These are phyloP conservation scores for Tricholoma matsutake DNA, from an alignment of 768 basidiomycete species.

Conservation along the genomic window DNA sequence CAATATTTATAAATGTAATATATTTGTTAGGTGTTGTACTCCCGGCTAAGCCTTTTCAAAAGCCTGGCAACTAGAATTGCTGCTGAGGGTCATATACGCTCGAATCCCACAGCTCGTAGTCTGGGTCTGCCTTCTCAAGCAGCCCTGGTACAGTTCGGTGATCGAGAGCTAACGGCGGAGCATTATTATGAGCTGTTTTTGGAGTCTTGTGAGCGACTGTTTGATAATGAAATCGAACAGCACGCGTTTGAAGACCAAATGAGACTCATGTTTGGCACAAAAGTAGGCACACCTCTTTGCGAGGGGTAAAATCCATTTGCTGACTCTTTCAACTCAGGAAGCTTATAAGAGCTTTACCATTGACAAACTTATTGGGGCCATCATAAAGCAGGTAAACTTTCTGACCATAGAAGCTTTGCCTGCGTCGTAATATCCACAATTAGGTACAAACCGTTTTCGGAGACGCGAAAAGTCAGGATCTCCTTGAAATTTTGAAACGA, in stretches of 20 bases:
- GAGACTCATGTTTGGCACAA: conserved; percentile 81
- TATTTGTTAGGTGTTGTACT: conserved; percentile 66
- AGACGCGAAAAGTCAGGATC: conserved; percentile 68
- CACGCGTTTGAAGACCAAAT: conserved; percentile 87
- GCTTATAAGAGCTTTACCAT: conserved; percentile 91
- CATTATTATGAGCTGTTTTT: conserved; percentile 83
- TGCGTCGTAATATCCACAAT: not conserved
- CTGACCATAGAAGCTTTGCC: not conserved
- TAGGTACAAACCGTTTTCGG: conserved; percentile 67
- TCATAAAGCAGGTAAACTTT: conserved; percentile 80
- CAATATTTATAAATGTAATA: conserved; percentile 5
- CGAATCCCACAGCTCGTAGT: conserved; percentile 24
- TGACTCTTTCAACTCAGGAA: conserved; percentile 37
- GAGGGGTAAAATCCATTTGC: not conserved
- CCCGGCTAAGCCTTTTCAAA: conserved; percentile 79
- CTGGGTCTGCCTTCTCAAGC: conserved; percentile 26
- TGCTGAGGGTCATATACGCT: conserved; percentile 20
- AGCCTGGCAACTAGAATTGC: conserved; percentile 51
- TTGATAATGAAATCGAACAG: conserved; percentile 91
- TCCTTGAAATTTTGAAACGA: conserved; percentile 66
- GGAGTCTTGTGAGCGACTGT: conserved; percentile 84
- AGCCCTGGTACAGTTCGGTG: conserved; percentile 27
- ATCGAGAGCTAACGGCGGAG: conserved; percentile 43
- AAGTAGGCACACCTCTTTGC: conserved; percentile 38
- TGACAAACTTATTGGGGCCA: conserved; percentile 83